phyloP scores from a whole-genome alignment of 768 basidiomycete species.

The Leccinum rimulosum region DNA sequence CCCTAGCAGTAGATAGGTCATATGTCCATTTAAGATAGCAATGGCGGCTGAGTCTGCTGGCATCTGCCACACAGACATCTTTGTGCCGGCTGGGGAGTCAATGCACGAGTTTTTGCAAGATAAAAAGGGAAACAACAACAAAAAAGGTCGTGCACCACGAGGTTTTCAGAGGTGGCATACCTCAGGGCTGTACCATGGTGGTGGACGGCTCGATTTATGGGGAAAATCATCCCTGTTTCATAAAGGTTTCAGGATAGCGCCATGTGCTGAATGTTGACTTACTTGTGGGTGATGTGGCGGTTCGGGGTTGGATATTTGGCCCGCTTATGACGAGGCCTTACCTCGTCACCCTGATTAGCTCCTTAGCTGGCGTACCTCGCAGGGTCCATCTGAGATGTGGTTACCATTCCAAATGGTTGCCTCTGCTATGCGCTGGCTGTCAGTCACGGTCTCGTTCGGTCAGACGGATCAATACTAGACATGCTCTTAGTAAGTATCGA shows the following conservation, averaged over 20 bases:
- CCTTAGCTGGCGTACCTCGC: not conserved
- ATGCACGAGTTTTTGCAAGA: not conserved
- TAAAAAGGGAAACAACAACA: not conserved
- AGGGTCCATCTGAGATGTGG: not conserved
- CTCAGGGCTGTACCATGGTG: not conserved
- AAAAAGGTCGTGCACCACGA: not conserved
- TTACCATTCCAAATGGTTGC: not conserved
- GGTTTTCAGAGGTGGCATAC: not conserved
- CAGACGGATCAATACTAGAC: not conserved
- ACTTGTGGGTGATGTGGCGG: not conserved
- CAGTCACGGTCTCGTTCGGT: not conserved
- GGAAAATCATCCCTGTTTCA: conserved; percentile 3
- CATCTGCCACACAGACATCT: conserved; percentile 4
- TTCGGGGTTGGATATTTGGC: not conserved
- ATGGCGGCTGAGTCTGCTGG: not conserved
- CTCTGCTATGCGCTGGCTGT: not conserved
- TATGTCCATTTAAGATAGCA: not conserved
- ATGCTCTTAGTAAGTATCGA: not conserved
- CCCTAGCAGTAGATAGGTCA: conserved; percentile 15
- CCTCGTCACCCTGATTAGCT: not conserved
- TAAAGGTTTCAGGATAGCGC: conserved; percentile 3
- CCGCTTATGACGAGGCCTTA: not conserved
- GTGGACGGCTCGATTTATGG: not conserved
- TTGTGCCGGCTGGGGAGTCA: not conserved
- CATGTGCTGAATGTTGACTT: not conserved